These are phyloP conservation scores for Microsporum canis DNA, from an alignment of 2,329 filamentous ascomycete genomes.

Conservation along the genomic window DNA sequence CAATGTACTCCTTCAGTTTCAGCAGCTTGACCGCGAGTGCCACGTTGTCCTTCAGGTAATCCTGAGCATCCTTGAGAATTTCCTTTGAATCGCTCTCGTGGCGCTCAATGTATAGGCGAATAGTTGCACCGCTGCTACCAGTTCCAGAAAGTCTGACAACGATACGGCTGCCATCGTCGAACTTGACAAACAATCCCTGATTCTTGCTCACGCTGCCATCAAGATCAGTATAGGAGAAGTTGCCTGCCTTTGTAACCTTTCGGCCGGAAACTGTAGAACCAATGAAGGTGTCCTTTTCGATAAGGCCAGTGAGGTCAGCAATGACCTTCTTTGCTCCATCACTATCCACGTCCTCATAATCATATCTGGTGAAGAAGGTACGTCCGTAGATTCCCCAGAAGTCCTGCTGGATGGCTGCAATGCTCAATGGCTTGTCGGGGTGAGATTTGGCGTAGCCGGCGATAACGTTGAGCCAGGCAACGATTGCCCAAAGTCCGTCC, in stretches of 20 bases:
- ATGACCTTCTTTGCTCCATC: slow-evolving; percentile 87
- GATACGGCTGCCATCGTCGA: slow-evolving; percentile 87
- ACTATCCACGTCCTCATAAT: slow-evolving; percentile 90
- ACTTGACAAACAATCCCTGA: slow-evolving; percentile 90
- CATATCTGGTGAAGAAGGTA: slow-evolving; percentile 98
- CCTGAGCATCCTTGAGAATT: slow-evolving; percentile 75
- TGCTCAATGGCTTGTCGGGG: slow-evolving; percentile 71
- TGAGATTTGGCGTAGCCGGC: slow-evolving; percentile 79
- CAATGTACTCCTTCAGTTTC: slow-evolving; percentile 88
- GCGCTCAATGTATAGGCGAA: slow-evolving; percentile 94
- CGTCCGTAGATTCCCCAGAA: slow-evolving; percentile 96
- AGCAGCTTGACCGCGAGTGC: slow-evolving; percentile 72
- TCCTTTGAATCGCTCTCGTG: slow-evolving; percentile 71
- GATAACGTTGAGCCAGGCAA: slow-evolving; percentile 98
- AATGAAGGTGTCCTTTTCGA: slow-evolving; percentile 62
- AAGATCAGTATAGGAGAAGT: slow-evolving; percentile 98
- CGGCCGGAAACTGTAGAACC: slow-evolving; percentile 71
- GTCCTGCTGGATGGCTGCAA: slow-evolving; percentile 89
- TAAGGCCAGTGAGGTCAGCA: slow-evolving; percentile 64
- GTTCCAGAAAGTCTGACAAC: slow-evolving; percentile 92
- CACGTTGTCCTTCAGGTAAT: slow-evolving; percentile 85
- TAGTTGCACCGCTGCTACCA: slow-evolving; percentile 88
- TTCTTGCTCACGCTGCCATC: slow-evolving; percentile 92
- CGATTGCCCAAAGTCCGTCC: slow-evolving; percentile 93
- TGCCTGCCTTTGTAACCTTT: slow-evolving; percentile 78